Conservation (phyloP, 225 moss, liverwort and hornwort species). For the Pseudoscleropodium purum region DNA sequence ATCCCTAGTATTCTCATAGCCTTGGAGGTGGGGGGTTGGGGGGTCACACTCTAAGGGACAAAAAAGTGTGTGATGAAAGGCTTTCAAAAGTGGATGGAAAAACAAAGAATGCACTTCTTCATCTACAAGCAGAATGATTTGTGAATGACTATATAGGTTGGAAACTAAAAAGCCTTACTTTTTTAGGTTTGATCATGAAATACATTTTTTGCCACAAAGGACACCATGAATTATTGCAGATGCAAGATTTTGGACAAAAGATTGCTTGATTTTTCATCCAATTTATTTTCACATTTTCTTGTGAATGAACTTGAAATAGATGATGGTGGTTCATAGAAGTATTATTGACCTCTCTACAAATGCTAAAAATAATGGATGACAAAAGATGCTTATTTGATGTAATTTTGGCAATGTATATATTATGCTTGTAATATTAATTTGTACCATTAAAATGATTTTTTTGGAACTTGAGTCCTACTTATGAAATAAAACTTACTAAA, state of each 20-base stretch:
- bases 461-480: rapidly evolving
- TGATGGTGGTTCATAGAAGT: not conserved
- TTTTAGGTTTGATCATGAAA: not conserved
- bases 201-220: not conserved
- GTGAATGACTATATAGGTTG: not conserved
- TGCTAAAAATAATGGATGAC: not conserved
- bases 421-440: not conserved
- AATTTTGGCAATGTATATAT: not conserved
- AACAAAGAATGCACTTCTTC: not conserved
- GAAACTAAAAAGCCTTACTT: not conserved
- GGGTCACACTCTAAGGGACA: not conserved
- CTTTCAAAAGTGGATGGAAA: not conserved
- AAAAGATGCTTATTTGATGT: too few relatives aligned
- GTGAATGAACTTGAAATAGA: too few relatives aligned
- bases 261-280: not conserved
- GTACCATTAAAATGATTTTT: not conserved
- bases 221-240: not conserved
- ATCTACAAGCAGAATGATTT: not conserved
- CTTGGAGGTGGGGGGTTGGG: rapidly evolving
- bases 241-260: not conserved
- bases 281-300: not conserved
- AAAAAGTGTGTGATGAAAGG: not conserved
- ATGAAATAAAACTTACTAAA: not conserved
- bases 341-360: not conserved
- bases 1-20: too few relatives aligned